These are phyloP conservation scores for Umbelopsis sp. DNA, from an alignment of 371 early-diverging fungal genomes.

Conservation along the genomic window DNA sequence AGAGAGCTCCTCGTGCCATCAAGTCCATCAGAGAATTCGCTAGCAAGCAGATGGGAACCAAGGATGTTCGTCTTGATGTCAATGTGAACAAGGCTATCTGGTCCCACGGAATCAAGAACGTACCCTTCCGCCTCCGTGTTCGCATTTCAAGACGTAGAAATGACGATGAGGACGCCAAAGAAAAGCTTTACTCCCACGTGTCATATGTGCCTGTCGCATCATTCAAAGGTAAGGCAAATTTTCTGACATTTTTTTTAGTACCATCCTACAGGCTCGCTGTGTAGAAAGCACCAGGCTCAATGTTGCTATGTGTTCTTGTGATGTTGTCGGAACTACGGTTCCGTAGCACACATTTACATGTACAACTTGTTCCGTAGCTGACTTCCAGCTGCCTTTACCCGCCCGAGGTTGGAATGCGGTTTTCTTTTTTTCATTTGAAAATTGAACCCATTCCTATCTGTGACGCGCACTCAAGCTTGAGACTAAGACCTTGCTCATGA, in stretches of 20 bases:
- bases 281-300: slow-evolving; percentile 20
- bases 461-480: slow-evolving; percentile 23
- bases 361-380: background rate
- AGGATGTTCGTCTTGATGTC: slow-evolving; percentile 76
- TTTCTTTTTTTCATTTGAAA: background rate
- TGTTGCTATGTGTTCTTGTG: background rate
- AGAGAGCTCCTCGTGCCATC: slow-evolving; percentile 90
- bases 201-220: slow-evolving; percentile 78
- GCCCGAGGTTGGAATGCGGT: slow-evolving; percentile 24
- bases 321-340: no score
- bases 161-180: slow-evolving; percentile 88
- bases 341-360: no score
- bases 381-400: slow-evolving; percentile 26
- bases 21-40: slow-evolving; percentile 87
- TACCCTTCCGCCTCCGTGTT: slow-evolving; percentile 90
- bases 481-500: slow-evolving; percentile 1
- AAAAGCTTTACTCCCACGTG: slow-evolving; percentile 91
- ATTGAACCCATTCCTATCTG: slow-evolving; percentile 22
- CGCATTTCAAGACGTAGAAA: slow-evolving; percentile 87
- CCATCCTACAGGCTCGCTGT: slow-evolving; percentile 16
- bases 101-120: slow-evolving; percentile 84
- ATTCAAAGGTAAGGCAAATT: slow-evolving; percentile 70
- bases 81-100: slow-evolving; percentile 80
- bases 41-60: slow-evolving; percentile 83
- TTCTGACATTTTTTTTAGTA: background rate